These are phyloP conservation scores for Eustoma russellianum DNA, from an alignment of 257 asterid species.

Conservation along the genomic window DNA sequence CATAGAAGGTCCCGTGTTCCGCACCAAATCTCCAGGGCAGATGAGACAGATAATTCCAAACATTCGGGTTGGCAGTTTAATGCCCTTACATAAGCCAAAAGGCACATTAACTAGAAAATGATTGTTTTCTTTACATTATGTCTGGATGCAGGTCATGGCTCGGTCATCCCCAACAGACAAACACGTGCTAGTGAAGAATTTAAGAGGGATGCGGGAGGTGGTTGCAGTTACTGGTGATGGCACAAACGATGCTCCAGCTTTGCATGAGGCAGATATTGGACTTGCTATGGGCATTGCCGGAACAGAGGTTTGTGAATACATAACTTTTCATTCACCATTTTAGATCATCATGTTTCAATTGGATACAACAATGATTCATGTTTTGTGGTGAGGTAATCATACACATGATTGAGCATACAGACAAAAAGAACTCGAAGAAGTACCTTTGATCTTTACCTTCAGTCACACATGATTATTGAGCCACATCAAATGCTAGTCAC, in stretches of 20 bases:
- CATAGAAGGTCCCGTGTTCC: constrained; percentile 81
- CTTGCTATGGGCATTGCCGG: constrained; percentile 52
- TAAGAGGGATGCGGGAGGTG: constrained; percentile 62
- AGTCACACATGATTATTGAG: no score
- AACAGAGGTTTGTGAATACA: constrained; percentile 32
- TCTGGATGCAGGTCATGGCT: constrained; percentile 75
- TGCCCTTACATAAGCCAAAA: constrained; percentile 4
- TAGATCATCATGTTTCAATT: no score
- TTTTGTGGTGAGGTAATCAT: no score
- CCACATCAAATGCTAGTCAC: no score
- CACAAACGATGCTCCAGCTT: constrained; percentile 44
- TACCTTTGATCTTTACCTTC: no score
- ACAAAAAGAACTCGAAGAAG: no score
- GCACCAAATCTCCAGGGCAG: constrained; percentile 43
- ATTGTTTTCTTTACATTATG: constrained; percentile 5
- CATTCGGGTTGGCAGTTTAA: constrained; percentile 49
- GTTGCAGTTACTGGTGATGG: constrained; percentile 76
- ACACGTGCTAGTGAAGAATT: constrained; percentile 65
- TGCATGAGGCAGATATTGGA: constrained; percentile 42
- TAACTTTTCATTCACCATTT: neutral
- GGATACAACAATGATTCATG: no score
- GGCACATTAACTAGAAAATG: neutral
- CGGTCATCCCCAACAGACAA: constrained; percentile 95
- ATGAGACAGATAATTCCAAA: constrained; percentile 66
- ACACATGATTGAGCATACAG: no score